phyloP scores from a whole-genome alignment of 345 rosid genomes.

The Populus davidiana region DNA sequence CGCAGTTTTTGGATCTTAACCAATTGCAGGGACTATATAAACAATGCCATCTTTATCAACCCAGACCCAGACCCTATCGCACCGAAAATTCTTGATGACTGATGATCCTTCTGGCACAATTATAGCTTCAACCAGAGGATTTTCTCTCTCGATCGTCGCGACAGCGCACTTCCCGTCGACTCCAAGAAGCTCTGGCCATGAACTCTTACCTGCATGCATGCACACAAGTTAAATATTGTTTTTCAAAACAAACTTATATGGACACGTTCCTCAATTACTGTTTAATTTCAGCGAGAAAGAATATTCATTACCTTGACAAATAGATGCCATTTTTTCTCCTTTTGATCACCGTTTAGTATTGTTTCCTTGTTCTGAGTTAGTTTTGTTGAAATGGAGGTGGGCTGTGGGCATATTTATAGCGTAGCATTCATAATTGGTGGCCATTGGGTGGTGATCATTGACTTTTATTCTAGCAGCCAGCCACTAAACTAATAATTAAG shows the following conservation, averaged over 20 bases:
- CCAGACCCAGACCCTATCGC: constrained; percentile 19
- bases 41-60: constrained; percentile 11
- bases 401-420: not conserved
- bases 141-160: constrained; percentile 19
- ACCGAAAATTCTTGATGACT: not conserved
- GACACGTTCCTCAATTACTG: not conserved
- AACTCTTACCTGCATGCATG: constrained; percentile 11
- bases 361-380: not conserved
- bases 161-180: not conserved
- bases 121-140: constrained; percentile 3
- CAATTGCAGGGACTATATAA: not conserved
- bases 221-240: not conserved
- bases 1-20: not conserved
- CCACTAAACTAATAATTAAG: not conserved
- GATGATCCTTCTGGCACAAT: not conserved
- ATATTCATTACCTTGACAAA: not conserved
- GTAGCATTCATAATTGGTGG: not conserved
- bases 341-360: no score
- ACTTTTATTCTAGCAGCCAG: not conserved
- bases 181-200: constrained; percentile 23
- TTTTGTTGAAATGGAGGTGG: not conserved
- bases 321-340: not conserved
- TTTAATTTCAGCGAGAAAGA: no score
- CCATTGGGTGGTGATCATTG: not conserved
- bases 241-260: not conserved